Percentiles rank a stretch among this genome's conserved stretches.
Conservation (phyloP, 345 rosid genomes). For the Ceriops tagal region DNA sequence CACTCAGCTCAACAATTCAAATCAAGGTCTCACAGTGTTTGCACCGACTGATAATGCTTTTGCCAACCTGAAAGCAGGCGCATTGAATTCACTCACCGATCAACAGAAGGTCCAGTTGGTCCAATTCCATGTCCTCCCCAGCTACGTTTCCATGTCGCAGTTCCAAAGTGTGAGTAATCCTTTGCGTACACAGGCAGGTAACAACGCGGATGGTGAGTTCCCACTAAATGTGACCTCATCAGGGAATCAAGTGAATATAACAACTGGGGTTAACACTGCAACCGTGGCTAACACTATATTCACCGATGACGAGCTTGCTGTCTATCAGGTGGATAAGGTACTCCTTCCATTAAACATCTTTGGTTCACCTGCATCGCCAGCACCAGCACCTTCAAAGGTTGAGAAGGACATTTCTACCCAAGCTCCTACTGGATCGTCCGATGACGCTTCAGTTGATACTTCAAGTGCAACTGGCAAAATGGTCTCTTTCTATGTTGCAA, state of each 20-base stretch:
- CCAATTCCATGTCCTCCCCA: conserved; percentile 79
- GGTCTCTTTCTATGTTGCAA: conserved; percentile 17
- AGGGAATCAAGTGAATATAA: conserved; percentile 73
- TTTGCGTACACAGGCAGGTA: conserved; percentile 78
- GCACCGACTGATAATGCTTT: conserved; percentile 86
- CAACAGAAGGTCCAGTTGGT: conserved; percentile 67
- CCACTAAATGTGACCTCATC: conserved; percentile 71
- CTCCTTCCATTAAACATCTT: conserved; percentile 65
- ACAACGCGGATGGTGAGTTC: conserved; percentile 48
- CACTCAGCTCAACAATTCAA: conserved; percentile 65
- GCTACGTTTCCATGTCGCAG: conserved; percentile 51
- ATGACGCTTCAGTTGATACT: conserved; percentile 26
- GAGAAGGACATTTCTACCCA: conserved; percentile 43
- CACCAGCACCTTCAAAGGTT: conserved; percentile 49
- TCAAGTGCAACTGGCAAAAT: conserved; percentile 34
- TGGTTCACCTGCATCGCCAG: conserved; percentile 56
- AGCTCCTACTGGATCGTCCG: conserved; percentile 45
- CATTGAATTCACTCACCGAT: conserved; percentile 61
- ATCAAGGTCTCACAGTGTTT: conserved; percentile 68
- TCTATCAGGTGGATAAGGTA: conserved; percentile 77
- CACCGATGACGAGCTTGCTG: conserved; percentile 53
- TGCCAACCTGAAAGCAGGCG: conserved; percentile 56
- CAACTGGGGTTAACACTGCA: conserved; percentile 68
- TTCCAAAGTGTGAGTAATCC: conserved; percentile 93
- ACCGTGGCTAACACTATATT: conserved; percentile 59